Evolutionary conservation across 177 flowering plant genomes (phyloP), one percentile per base, ranked within the genome.

Genomic region (Vitis hybrid): DNA sequence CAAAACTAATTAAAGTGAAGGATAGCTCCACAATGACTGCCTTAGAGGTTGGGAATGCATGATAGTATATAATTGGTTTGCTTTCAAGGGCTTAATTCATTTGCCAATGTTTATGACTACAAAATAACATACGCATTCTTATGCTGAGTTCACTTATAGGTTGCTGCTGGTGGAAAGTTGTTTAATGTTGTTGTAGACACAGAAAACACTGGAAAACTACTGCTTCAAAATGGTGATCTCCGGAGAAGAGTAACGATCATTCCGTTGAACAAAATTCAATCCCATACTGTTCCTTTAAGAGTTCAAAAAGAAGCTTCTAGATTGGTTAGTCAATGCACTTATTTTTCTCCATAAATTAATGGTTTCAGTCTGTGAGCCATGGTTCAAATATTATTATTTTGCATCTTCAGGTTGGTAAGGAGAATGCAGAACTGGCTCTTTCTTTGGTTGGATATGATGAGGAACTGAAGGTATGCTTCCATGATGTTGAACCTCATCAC

Each of bases 101-200:
- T 39, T 39, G 45, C 45, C 45, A 39, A 39, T 39, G 8, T 7
- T 39, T 39, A 39, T 39, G 45, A 39, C 45, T 39, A 39, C 8
- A 39, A 26, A 39, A 39, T 39, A 39, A 39, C 45, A 39, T 39
- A 2, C 66, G 10, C 26, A 50, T 18, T 56, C 14, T 56, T 10
- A 60, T 21, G 29, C 55, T 68, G 48, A 62, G 19, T 16, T 51
- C 3, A 48, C 5, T 65, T 86, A 56, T 80, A 96, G 99, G 99
- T 92, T 71, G 87, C 93, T 78, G 99, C 99, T 51, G 97, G 97
- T 49, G 97, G 99, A 68, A 92, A 90, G 82, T 71, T 96, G 71
- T 96, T 69, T 80, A 92, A 96, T 77, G 94, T 96, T 78, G 92
- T 96, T 70, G 98, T 93, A 33, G 99, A 96, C 85, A 85, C 92